Base-by-base conservation (phyloP, 306 rosid species). In the Acacia crassicarpa region DNA sequence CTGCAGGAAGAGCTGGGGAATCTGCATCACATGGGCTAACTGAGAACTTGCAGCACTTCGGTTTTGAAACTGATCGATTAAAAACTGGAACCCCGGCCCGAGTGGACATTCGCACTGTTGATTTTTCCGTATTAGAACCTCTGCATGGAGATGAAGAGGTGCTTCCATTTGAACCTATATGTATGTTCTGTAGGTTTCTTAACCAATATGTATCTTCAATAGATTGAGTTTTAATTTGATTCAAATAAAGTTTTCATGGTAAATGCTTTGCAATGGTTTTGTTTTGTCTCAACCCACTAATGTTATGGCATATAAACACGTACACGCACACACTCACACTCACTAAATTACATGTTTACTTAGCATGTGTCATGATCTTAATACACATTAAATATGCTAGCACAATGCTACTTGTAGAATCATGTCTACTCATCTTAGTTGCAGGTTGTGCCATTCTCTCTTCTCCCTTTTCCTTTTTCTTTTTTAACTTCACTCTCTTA, bases 1-100 rank as follows among this genome's bases (percentile, higher is more conserved):
- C 97, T 46, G 97, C 99, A 32, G 99, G 99, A 87, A 89, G 99
- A 86, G 99, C 99, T 86, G 99, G 98, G 20, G 99, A 95, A 85
- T 93, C 99, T 46, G 98, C 99, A 41, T 95, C 99, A 74, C 89
- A 88, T 67, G 99, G 99, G 83, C 92, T 95, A 65, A 95, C 98
- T 77, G 99, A 95, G 86, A 93, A 91, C 91, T 89, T 95, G 49
- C 98, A 89, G n/a, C n/a, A n/a, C 59, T 94, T 93, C 72, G 97
- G 98, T 83, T 95, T 95, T 79, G 98, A 95, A 91, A 87, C 88
- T 79, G 98, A 95, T 84, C 88, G 94, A 62, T 79, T 95, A 84
- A 95, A 95, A 87, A 95, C 99, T 19, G 99, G 99, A 84, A 95
- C 99, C 71, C 99, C 99, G 41, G 96, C 99, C 9, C 92, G 98